These are phyloP conservation scores for Rosa lucieae DNA, from an alignment of 306 rosid species.

Conservation along the genomic window DNA sequence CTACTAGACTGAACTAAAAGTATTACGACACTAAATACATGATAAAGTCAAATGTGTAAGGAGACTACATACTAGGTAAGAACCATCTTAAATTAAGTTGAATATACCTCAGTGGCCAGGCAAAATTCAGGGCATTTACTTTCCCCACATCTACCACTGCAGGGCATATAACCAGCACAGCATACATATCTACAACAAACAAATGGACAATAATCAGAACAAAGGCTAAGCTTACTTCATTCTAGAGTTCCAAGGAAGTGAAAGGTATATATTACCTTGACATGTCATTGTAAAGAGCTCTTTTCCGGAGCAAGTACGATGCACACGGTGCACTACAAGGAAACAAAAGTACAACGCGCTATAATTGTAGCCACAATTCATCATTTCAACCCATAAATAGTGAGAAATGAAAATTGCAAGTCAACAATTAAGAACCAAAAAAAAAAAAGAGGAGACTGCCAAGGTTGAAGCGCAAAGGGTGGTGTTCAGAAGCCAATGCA, in stretches of 20 bases:
- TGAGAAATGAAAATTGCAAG: not conserved
- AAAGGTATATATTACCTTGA: slow-evolving; percentile 57
- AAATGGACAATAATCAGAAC: slow-evolving; percentile 16
- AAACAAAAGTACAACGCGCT: slow-evolving; percentile 12
- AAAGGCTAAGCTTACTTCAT: slow-evolving; percentile 5
- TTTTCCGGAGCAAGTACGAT: slow-evolving; percentile 83
- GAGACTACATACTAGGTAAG: not conserved
- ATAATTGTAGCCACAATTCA: not conserved
- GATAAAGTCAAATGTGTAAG: not conserved
- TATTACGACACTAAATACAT: not conserved
- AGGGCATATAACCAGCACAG: slow-evolving; percentile 97
- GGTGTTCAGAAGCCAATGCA: not conserved
- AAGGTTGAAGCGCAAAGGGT: not conserved
- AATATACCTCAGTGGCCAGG: slow-evolving; percentile 75
- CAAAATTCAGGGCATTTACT: slow-evolving; percentile 83
- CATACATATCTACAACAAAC: slow-evolving; percentile 64
- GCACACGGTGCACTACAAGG: slow-evolving; percentile 70
- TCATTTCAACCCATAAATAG: not conserved
- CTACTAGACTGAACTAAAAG: not conserved
- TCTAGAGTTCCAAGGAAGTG: not conserved
- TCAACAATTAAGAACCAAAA: not conserved
- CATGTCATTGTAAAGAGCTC: slow-evolving; percentile 87
- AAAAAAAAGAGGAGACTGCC: not conserved
- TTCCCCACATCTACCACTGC: slow-evolving; percentile 93
- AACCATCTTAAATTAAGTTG: not conserved